Percentiles rank a stretch among this genome's conserved stretches.
These are phyloP conservation scores for Cinnamomum micranthum DNA, from an alignment of 164 flowering plant genomes.

Conservation along the genomic window DNA sequence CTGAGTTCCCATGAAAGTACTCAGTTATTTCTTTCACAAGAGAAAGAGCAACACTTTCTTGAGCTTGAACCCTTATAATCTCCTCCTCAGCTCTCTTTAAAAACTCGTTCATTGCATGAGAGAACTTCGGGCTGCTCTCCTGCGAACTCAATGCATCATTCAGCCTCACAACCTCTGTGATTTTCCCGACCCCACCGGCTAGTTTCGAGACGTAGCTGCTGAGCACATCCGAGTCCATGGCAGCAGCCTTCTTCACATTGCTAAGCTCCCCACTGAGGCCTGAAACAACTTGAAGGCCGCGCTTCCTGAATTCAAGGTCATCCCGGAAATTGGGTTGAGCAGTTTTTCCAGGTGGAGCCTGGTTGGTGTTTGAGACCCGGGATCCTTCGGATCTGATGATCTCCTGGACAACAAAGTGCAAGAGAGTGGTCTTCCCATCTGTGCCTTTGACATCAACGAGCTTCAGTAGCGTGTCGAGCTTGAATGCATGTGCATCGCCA, in stretches of 20 bases:
- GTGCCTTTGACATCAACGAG: conserved; percentile 93
- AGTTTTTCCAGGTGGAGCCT: conserved; percentile 19
- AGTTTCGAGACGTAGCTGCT: conserved; percentile 65
- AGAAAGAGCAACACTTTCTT: conserved; percentile 69
- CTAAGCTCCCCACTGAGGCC: conserved; percentile 67
- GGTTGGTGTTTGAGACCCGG: conserved; percentile 43
- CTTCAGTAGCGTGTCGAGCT: conserved; percentile 91
- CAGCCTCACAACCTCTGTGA: conserved; percentile 45
- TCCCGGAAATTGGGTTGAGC: conserved; percentile 31
- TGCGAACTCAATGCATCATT: conserved; percentile 27
- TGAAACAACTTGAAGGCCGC: conserved; percentile 82
- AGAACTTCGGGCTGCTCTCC: conserved; percentile 35
- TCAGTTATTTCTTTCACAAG: conserved; percentile 85
- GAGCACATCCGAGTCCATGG: conserved; percentile 85
- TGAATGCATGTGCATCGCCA: conserved; percentile 92
- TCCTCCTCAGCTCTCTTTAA: conserved; percentile 65
- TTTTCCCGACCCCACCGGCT: conserved; percentile 44
- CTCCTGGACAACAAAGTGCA: conserved; percentile 95
- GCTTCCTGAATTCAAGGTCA: conserved; percentile 63
- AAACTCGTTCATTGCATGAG: conserved; percentile 55
- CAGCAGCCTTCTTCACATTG: conserved; percentile 88
- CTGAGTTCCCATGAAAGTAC: conserved; percentile 91
- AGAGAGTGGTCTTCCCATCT: conserved; percentile 86
- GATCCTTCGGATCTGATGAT: conserved; percentile 76
- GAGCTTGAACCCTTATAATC: conserved; percentile 59